Conservation (phyloP, 176 grass and related monocot genomes). For the Eragrostis nindensis region DNA sequence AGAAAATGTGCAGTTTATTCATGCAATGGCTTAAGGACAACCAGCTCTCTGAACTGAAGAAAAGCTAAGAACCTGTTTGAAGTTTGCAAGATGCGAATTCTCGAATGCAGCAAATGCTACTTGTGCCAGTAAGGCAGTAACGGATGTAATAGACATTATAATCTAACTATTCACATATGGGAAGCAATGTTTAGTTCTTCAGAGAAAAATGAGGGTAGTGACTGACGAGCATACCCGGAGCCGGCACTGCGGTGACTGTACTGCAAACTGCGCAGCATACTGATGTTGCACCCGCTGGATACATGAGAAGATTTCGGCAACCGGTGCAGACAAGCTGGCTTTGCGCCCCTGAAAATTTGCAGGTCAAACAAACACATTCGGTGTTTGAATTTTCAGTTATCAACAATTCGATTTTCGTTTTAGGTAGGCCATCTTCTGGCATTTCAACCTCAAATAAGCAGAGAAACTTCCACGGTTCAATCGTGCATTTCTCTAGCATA, state of each 20-base stretch:
- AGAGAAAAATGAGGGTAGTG: conserved; percentile 23
- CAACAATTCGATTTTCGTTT: conserved; percentile 8
- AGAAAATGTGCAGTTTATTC: conserved; percentile 14
- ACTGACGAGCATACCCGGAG: conserved; percentile 65
- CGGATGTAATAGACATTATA: background rate
- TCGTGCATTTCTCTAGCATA: background rate
- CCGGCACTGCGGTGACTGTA: conserved; percentile 79
- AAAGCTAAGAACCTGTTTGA: background rate
- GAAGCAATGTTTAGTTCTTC: conserved; percentile 21
- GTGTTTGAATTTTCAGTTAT: conserved; percentile 3
- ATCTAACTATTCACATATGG: background rate
- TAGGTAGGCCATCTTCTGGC: conserved; percentile 4
- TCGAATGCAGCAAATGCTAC: conserved; percentile 1
- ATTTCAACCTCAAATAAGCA: conserved; percentile 22
- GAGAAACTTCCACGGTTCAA: background rate
- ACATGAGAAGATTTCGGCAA: conserved; percentile 92
- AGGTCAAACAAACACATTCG: background rate
- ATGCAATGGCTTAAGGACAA: background rate
- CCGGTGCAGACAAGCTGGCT: conserved; percentile 93
- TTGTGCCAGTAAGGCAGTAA: background rate
- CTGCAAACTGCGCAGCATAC: conserved; percentile 96
- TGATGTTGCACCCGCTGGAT: conserved; percentile 88
- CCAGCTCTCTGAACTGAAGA: background rate
- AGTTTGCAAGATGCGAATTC: conserved; percentile 27
- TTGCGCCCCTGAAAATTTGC: conserved; percentile 67